phyloP scores from a whole-genome alignment of 192 early-diverging fungal genomes.

The Backusella circina region DNA sequence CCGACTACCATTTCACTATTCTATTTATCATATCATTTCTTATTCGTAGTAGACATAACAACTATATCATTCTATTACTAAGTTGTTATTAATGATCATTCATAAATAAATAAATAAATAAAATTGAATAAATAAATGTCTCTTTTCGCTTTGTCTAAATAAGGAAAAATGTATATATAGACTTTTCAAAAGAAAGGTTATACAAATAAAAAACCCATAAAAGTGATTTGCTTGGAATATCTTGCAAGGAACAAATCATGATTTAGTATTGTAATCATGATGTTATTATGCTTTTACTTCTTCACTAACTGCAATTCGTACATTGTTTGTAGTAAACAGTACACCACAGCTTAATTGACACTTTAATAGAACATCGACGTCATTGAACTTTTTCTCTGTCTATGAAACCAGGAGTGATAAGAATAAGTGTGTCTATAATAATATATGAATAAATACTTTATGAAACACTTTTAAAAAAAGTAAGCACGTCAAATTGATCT shows the following conservation, averaged over 20 bases:
- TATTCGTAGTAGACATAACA: too few relatives aligned
- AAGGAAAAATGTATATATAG: too few relatives aligned
- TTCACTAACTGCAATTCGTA: neutral
- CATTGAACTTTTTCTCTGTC: neutral
- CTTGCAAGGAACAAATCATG: neutral
- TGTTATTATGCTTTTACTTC: neutral
- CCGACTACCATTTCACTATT: neutral
- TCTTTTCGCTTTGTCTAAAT: too few relatives aligned
- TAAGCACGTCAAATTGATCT: neutral
- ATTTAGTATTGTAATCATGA: neutral
- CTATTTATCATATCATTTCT: too few relatives aligned
- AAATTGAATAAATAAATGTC: too few relatives aligned
- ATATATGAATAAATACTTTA: neutral
- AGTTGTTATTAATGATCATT: too few relatives aligned
- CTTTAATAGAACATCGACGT: neutral
- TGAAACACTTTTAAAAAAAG: neutral
- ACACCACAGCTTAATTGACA: neutral
- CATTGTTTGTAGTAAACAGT: neutral
- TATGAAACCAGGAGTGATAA: neutral
- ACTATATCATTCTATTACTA: too few relatives aligned
- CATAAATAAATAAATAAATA: too few relatives aligned
- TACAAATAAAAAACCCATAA: too few relatives aligned
- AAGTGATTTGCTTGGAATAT: neutral
- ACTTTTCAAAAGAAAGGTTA: too few relatives aligned
- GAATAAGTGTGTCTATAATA: neutral